These are phyloP conservation scores for Nakazawaea wyomingensis DNA, from an alignment of 805 yeast species.

Conservation along the genomic window DNA sequence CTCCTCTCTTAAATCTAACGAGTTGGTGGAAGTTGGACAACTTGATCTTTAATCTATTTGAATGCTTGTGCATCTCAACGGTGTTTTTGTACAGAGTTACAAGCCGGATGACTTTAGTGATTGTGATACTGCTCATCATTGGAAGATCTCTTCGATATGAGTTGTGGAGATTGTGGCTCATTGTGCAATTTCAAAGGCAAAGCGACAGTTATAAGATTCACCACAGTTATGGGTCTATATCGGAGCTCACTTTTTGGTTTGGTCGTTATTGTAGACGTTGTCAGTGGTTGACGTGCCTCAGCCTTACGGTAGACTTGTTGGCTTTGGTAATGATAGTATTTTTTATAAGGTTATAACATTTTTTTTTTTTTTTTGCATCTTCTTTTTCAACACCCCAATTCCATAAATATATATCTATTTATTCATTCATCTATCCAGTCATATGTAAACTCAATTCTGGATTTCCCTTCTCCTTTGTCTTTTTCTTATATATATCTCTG, in stretches of 20 bases:
- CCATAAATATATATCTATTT: too few species aligned
- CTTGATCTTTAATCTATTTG: neutral
- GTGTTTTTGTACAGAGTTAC: neutral
- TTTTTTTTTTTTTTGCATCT: too few species aligned
- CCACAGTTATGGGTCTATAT: neutral
- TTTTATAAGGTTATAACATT: too few species aligned
- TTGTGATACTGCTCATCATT: neutral
- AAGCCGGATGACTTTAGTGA: neutral
- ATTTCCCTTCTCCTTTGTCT: too few species aligned
- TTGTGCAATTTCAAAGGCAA: neutral
- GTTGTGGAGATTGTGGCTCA: constrained; percentile 1
- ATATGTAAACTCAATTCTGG: too few species aligned
- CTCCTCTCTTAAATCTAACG: neutral
- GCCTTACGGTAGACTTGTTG: neutral
- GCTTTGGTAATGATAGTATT: neutral
- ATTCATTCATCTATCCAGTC: too few species aligned
- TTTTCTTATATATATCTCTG: too few species aligned
- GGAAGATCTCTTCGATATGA: neutral
- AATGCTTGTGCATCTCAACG: constrained; percentile 1
- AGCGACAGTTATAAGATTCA: neutral
- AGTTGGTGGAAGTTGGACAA: constrained; percentile 4
- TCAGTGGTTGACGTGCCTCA: neutral
- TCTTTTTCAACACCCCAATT: too few species aligned
- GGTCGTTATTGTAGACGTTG: neutral
- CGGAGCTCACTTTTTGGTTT: neutral